Conservation (phyloP, 176 grass and related monocot species). For the Areca catechu region DNA sequence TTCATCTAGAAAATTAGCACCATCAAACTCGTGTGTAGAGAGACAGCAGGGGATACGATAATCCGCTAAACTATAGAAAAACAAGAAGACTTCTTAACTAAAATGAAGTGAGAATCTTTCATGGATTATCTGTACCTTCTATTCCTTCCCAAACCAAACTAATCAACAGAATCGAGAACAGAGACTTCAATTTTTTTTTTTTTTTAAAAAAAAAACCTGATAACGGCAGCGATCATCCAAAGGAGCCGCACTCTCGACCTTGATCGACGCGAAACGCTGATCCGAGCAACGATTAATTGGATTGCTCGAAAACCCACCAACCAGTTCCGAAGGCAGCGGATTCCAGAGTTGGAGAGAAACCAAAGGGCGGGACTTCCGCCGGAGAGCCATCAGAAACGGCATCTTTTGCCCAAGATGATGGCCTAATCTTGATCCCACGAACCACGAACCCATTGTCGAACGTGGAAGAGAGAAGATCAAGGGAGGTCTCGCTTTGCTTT, state of each 20-base stretch:
- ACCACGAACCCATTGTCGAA: conserved; percentile 4
- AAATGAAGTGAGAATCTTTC: no score
- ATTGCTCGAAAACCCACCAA: conserved; percentile 8
- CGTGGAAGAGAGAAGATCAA: not conserved
- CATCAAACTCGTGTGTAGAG: no score
- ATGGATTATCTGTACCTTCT: no score
- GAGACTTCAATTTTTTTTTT: not conserved
- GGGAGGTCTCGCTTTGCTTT: not conserved
- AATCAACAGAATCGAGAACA: conserved; percentile 1
- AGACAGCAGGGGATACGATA: no score
- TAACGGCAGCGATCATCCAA: conserved; percentile 6
- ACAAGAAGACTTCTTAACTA: no score
- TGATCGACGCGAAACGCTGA: not conserved
- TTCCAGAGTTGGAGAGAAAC: not conserved
- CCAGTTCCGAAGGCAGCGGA: no score
- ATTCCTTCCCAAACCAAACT: no score
- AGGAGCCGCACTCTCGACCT: not conserved
- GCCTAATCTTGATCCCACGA: conserved; percentile 20
- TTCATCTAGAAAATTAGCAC: no score
- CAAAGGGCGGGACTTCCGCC: not conserved
- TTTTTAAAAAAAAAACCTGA: not conserved
- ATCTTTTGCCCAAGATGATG: conserved; percentile 16
- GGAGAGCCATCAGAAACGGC: not conserved
- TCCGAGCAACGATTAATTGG: conserved; percentile 18
- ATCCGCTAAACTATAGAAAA: no score